phyloP scores from a whole-genome alignment of 352 stramenopile species.

The Globisporangium megalacanthum region DNA sequence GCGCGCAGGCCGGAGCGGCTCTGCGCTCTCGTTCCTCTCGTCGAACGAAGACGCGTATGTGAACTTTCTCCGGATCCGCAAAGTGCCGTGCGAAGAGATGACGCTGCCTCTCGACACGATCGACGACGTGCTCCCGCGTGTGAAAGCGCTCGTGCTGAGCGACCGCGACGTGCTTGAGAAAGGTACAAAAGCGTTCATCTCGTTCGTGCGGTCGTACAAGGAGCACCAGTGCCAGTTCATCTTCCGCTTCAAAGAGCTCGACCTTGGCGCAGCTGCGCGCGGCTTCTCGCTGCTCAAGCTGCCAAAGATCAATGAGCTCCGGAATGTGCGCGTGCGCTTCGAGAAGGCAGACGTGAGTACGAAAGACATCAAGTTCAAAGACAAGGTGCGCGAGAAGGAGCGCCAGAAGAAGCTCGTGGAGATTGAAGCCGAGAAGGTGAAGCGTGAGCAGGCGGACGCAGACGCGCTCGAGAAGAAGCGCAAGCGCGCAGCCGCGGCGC shows the following conservation, averaged over 20 bases:
- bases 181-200: conserved; percentile 98
- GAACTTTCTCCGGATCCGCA: conserved; percentile 94
- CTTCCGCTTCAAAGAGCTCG: conserved; percentile 97
- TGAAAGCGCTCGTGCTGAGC: conserved; percentile 85
- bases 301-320: conserved; percentile 85
- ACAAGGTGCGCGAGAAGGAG: conserved; percentile 95
- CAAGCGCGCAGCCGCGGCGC: conserved; percentile 44
- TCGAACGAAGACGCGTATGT: conserved; percentile 96
- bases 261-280: conserved; percentile 90
- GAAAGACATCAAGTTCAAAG: conserved; percentile 91
- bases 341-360: conserved; percentile 84
- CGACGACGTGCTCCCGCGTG: conserved; percentile 81
- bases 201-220: conserved; percentile 98
- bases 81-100: conserved; percentile 89
- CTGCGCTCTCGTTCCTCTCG: conserved; percentile 94
- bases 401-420: conserved; percentile 92
- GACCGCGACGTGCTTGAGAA: conserved; percentile 98
- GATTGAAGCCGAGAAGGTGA: conserved; percentile 69
- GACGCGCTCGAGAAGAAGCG: conserved; percentile 50
- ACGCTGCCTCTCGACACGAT: conserved; percentile 52
- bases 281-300: conserved; percentile 82
- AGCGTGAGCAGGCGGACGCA: conserved; percentile 43
- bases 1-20: conserved; percentile 90
- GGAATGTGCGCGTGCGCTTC: conserved; percentile 83
- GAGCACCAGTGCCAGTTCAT: conserved; percentile 99